Percentiles rank a stretch among this genome's conserved stretches.
Conservation (phyloP, 2,329 filamentous ascomycete genomes). For the Aspergillus aculeatinus region DNA sequence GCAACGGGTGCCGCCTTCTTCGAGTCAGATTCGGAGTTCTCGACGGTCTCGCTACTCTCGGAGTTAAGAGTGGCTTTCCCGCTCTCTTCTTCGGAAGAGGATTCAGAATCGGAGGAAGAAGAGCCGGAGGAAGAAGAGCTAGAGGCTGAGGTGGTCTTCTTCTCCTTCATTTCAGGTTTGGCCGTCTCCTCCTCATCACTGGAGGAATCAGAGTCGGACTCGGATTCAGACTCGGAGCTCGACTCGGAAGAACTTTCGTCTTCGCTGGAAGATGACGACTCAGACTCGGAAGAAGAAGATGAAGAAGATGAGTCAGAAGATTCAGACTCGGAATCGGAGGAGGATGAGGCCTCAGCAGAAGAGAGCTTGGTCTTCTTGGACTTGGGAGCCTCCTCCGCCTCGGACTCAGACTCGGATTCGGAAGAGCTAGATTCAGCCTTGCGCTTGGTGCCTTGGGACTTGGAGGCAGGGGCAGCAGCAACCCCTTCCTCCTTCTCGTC, state of each 20-base stretch:
- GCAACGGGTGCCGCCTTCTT: conserved; percentile 26
- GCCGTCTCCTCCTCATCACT: conserved; percentile 22
- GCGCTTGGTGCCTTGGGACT: conserved; percentile 54
- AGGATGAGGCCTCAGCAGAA: conserved; percentile 36
- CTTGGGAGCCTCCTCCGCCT: conserved; percentile 48
- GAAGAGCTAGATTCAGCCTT: conserved; percentile 53
- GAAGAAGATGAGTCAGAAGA: conserved; percentile 30
- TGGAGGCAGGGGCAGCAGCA: conserved; percentile 32
- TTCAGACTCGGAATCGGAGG: conserved; percentile 17
- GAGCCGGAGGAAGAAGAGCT: conserved; percentile 29
- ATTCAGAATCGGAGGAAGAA: conserved; percentile 28
- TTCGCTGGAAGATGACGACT: conserved; percentile 18
- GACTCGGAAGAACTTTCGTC: conserved; percentile 32
- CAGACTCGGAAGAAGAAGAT: conserved; percentile 22
- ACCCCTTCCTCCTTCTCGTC: conserved; percentile 56
- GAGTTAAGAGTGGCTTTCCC: conserved; percentile 8
- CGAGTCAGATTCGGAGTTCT: conserved; percentile 25
- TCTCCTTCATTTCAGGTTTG: conserved; percentile 34
- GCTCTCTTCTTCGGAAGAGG: conserved; percentile 1
- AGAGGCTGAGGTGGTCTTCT: conserved; percentile 37
- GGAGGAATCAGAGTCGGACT: conserved; percentile 19
- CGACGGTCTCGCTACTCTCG: conserved; percentile 34
- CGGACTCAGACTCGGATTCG: conserved; percentile 33
- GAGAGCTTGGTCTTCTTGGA: conserved; percentile 55
- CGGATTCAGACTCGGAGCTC: conserved; percentile 9